These are phyloP conservation scores for Monotropa hypopitys DNA, from an alignment of 179 eudicot species.

Conservation along the genomic window DNA sequence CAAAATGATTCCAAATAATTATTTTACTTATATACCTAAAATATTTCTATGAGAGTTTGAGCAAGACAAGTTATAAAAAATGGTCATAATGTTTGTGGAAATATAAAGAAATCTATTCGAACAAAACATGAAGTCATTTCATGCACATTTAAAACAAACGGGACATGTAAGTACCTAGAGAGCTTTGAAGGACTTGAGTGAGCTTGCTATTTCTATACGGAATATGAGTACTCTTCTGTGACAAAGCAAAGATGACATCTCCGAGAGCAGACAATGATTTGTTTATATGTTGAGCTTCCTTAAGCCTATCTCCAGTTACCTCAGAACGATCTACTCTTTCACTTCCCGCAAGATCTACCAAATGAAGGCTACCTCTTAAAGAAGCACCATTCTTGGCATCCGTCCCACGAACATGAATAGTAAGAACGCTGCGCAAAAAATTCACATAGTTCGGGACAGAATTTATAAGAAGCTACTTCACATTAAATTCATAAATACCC, in stretches of 20 bases:
- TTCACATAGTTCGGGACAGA: background rate
- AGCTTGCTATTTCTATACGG: slow-evolving; percentile 98
- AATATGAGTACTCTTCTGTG: slow-evolving; percentile 74
- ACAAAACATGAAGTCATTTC: background rate
- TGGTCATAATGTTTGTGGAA: background rate
- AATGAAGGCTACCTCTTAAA: slow-evolving; percentile 71
- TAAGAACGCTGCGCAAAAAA: slow-evolving; percentile 40
- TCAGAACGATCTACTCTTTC: slow-evolving; percentile 89
- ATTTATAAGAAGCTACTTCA: background rate
- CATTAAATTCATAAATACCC: background rate
- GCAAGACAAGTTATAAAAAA: background rate
- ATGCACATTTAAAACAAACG: background rate
- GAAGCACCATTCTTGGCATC: slow-evolving; percentile 57
- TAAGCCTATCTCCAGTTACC: slow-evolving; percentile 76
- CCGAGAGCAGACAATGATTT: slow-evolving; percentile 89
- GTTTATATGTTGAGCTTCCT: slow-evolving; percentile 91
- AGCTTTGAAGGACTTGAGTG: slow-evolving; percentile 87
- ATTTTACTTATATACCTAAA: background rate
- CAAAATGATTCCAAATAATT: background rate
- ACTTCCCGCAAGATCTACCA: slow-evolving; percentile 97
- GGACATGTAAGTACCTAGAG: slow-evolving; percentile 43
- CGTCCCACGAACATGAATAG: slow-evolving; percentile 65
- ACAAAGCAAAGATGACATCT: slow-evolving; percentile 77
- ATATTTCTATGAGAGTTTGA: background rate
- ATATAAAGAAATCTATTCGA: background rate